These are phyloP conservation scores for Cystofilobasidium macerans DNA, from an alignment of 768 basidiomycete species.

Conservation along the genomic window DNA sequence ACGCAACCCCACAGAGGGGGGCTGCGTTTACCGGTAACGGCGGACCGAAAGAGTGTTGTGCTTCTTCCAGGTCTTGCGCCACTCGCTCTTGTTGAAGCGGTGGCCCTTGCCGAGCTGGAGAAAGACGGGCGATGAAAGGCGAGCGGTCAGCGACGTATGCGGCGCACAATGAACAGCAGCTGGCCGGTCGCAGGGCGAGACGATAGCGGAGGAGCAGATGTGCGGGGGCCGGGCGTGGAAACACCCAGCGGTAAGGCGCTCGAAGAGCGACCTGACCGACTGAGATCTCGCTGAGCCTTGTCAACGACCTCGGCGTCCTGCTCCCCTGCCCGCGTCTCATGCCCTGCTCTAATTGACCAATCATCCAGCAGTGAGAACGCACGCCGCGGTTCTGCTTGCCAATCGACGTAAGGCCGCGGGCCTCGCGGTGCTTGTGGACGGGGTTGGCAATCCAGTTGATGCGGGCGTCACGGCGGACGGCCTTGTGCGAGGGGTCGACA, in stretches of 20 bases:
- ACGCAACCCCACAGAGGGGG: neutral
- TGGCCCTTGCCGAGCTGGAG: slow-evolving; percentile 78
- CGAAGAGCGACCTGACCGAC: too few species aligned
- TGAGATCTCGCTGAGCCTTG: too few species aligned
- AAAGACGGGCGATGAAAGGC: too few species aligned
- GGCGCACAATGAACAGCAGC: too few species aligned
- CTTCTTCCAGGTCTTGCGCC: slow-evolving; percentile 85
- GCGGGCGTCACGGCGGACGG: slow-evolving; percentile 85
- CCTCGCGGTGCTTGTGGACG: slow-evolving; percentile 96
- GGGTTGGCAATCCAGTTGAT: slow-evolving; percentile 99
- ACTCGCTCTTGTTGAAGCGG: slow-evolving; percentile 78
- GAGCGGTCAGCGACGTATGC: too few species aligned
- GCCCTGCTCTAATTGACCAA: too few species aligned
- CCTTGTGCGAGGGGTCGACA: slow-evolving; percentile 55
- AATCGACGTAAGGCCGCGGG: slow-evolving; percentile 89
- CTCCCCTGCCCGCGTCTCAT: too few species aligned
- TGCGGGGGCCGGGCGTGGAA: too few species aligned
- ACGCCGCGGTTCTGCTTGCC: slow-evolving; percentile 68
- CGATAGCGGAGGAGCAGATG: too few species aligned
- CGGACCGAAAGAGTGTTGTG: slow-evolving; percentile 69
- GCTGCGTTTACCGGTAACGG: slow-evolving; percentile 26
- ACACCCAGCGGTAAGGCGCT: too few species aligned
- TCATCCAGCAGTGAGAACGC: neutral
- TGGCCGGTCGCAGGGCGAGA: too few species aligned
- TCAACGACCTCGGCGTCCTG: too few species aligned